Base-by-base conservation (phyloP, 352 stramenopile genomes). In the Globisporangium solare region DNA sequence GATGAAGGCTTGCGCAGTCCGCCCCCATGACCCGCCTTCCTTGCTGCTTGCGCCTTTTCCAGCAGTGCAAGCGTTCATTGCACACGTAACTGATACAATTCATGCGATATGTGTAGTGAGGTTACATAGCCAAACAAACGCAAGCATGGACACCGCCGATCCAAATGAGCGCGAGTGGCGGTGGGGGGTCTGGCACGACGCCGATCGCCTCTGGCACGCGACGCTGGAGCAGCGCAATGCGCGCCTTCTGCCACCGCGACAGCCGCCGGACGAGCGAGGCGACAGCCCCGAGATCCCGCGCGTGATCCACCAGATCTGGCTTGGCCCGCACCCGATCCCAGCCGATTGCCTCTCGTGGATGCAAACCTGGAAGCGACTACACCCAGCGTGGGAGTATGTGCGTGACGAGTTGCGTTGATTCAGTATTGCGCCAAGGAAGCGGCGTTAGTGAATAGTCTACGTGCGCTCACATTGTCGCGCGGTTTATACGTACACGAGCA, bases 251-350 rank as follows among this genome's bases (percentile, higher is more conserved):
- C 42, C 55, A 11, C 22, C 37, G 20, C 42, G 43, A 13, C 21
- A 21, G 24, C 32, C 22, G 32, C 11, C 7, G 8, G 47, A 8
- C 21, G 46, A 41, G 18, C 40, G 40, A 14, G 6, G 3, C 12
- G 27, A 14, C 27, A 12, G 15, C 11, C 7, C 31, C 32, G 18
- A 56, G 43, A 78, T 85, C 27, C 77, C 78, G 20, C 68, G 57
- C 11, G 70, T 75, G n/a, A 67, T 88, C 17, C 81, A 91, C 56
- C 81, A 91, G 47, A 86, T 91, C 52, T 91, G 81, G 81, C 70
- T 91, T 10, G 81, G 81, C 2, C 59, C 63, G 0, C 24, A 43
- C 0, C 32, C 56, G 50, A 73, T 72, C 52, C 77, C 63, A 22
- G 32, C 37, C 27, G 51, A 40, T 45, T 78, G 65, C 53, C 54